phyloP scores from a whole-genome alignment of 257 asterid species.

The Coffea eugenioides region DNA sequence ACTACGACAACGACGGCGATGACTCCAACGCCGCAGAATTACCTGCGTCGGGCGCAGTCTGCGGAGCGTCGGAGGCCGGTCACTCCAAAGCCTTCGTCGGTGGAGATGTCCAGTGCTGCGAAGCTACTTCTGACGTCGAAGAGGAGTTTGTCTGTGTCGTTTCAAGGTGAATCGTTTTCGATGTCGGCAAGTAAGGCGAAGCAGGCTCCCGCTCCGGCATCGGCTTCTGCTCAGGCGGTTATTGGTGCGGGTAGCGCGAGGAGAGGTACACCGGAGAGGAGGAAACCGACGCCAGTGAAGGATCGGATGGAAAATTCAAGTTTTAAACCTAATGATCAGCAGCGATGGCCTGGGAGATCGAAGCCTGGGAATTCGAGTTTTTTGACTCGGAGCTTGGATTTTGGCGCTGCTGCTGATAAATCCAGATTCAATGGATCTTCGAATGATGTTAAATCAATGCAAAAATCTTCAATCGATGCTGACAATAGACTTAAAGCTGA shows the following conservation, averaged over 20 bases:
- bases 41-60: conserved; percentile 27
- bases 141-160: conserved; percentile 74
- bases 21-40: conserved; percentile 34
- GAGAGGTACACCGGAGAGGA: conserved; percentile 76
- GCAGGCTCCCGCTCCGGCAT: conserved; percentile 46
- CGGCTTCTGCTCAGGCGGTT: conserved; percentile 24
- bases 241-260: conserved; percentile 34
- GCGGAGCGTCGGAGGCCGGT: conserved; percentile 36
- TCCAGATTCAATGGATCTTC: conserved; percentile 49
- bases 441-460: conserved; percentile 29
- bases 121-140: conserved; percentile 55
- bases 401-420: conserved; percentile 40
- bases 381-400: conserved; percentile 66
- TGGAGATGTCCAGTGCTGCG: conserved; percentile 57
- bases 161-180: conserved; percentile 76
- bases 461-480: conserved; percentile 38
- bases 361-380: conserved; percentile 53
- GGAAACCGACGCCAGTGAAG: conserved; percentile 53
- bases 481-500: conserved; percentile 28
- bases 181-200: conserved; percentile 55
- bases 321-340: conserved; percentile 59
- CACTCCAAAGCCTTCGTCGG: conserved; percentile 31
- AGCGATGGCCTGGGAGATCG: conserved; percentile 82
- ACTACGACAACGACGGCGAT: conserved; percentile 20
- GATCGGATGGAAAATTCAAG: conserved; percentile 59